Percentiles rank a stretch among this genome's conserved stretches.
Evolutionary conservation across 805 yeast genomes (phyloP).

Genomic region (Alloascoidea africana): DNA sequence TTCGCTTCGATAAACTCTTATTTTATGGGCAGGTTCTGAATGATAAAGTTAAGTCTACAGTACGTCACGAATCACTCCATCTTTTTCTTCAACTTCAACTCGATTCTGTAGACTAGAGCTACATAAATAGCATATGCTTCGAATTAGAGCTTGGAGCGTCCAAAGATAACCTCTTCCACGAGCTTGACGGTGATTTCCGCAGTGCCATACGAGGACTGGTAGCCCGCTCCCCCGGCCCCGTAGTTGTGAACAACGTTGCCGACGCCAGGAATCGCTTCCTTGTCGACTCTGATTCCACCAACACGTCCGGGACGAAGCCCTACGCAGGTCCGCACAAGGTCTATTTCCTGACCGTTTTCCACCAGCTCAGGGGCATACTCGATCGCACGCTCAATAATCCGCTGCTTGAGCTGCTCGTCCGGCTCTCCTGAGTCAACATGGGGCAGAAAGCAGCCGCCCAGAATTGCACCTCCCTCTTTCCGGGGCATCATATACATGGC

Average conservation of each 20-base stretch:
- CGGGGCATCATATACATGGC: constrained; percentile 65
- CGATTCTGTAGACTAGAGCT: no score
- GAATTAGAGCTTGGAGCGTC: no score
- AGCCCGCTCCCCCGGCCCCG: constrained; percentile 71
- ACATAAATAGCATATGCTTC: no score
- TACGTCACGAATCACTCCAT: no score
- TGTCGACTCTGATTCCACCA: constrained; percentile 64
- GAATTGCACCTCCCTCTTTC: constrained; percentile 51
- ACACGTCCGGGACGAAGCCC: constrained; percentile 67
- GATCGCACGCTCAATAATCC: constrained; percentile 45
- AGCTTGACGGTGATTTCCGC: constrained; percentile 28
- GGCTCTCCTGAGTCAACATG: constrained; percentile 51
- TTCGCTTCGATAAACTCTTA: no score
- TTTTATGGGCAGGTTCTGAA: no score
- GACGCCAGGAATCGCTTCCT: constrained; percentile 20
- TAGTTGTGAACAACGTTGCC: constrained; percentile 43
- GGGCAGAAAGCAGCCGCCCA: constrained; percentile 63
- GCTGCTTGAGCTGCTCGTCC: constrained; percentile 37
- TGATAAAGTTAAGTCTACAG: no score
- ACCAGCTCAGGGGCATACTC: constrained; percentile 34
- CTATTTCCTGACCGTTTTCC: constrained; percentile 18
- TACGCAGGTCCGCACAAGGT: constrained; percentile 45
- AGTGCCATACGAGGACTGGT: constrained; percentile 57
- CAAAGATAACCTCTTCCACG: neutral
- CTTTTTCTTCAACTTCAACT: no score